These are phyloP conservation scores for Paraphysoderma sedebokerense DNA, from an alignment of 371 early-diverging fungal species.

Conservation along the genomic window DNA sequence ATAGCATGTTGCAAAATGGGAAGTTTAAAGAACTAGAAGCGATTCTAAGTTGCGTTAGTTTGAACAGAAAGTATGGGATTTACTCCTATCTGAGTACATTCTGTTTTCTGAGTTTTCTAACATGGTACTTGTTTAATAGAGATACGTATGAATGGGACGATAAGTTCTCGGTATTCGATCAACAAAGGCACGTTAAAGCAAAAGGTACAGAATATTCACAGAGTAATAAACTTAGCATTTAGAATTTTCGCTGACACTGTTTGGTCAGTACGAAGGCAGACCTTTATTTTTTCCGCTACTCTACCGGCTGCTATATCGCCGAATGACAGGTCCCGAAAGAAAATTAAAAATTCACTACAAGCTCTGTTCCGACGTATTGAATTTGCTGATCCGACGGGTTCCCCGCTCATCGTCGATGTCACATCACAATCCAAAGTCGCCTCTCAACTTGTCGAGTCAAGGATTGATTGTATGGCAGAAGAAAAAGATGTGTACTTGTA, in stretches of 20 bases:
- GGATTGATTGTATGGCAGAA: slow-evolving; percentile 59
- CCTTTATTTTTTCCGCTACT: slow-evolving; percentile 94
- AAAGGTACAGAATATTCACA: no score
- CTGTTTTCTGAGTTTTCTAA: no score
- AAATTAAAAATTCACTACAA: slow-evolving; percentile 75
- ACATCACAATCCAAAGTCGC: slow-evolving; percentile 44
- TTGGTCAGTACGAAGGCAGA: slow-evolving; percentile 62
- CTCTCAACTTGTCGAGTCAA: slow-evolving; percentile 47
- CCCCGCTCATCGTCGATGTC: slow-evolving; percentile 79
- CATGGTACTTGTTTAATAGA: no score
- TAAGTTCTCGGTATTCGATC: no score
- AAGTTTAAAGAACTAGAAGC: slow-evolving; percentile 67
- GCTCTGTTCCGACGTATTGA: no score
- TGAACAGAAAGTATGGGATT: no score
- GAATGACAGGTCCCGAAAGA: slow-evolving; percentile 85
- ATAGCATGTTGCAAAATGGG: slow-evolving; percentile 86
- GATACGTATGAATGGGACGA: no score
- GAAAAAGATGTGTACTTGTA: slow-evolving; percentile 82
- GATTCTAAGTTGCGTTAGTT: no score
- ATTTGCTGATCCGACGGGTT: no score
- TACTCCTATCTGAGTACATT: slow-evolving; percentile 82
- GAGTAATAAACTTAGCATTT: no score
- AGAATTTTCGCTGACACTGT: no score
- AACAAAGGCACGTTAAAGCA: no score
- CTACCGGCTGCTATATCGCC: slow-evolving; percentile 20